Evolutionary conservation across 164 flowering plant species (phyloP).

Genomic region (Liriodendron chinense): DNA sequence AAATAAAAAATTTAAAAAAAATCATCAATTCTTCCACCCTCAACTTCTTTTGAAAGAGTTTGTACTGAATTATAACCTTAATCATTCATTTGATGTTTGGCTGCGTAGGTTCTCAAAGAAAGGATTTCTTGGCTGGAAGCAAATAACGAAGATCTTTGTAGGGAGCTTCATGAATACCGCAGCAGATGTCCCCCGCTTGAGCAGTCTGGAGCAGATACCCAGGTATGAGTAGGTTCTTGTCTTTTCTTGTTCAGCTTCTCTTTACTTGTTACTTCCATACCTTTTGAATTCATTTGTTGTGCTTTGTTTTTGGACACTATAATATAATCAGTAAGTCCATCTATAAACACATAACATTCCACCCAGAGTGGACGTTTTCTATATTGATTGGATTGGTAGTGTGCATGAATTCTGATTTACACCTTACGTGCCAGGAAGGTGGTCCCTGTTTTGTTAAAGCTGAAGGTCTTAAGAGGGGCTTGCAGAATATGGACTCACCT

Average conservation of each 20-base stretch:
- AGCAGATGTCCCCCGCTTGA: slow-evolving; percentile 47
- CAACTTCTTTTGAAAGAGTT: background rate
- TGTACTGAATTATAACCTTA: background rate
- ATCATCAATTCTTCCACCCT: too few relatives aligned
- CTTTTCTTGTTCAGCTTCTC: background rate
- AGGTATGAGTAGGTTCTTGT: slow-evolving; percentile 30
- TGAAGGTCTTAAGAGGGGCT: slow-evolving; percentile 75
- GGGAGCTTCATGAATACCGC: slow-evolving; percentile 74
- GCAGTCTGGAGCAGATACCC: slow-evolving; percentile 48
- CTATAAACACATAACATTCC: background rate
- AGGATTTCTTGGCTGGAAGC: slow-evolving; percentile 95
- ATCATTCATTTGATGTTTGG: background rate
- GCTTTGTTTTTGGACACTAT: background rate
- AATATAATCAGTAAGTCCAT: background rate
- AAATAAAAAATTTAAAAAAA: too few relatives aligned
- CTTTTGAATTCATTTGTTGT: background rate
- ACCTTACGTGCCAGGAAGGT: slow-evolving; percentile 46
- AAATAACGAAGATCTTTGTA: slow-evolving; percentile 78
- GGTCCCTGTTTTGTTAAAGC: slow-evolving; percentile 37
- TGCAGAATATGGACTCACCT: slow-evolving; percentile 64
- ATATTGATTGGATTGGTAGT: background rate
- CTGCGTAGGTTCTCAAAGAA: slow-evolving; percentile 71
- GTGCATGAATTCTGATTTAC: slow-evolving; percentile 7
- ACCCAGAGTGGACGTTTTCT: slow-evolving; percentile 1
- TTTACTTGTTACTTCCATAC: background rate